These are phyloP conservation scores for Nigrospora oryzae DNA, from an alignment of 2,329 filamentous ascomycete species.

Conservation along the genomic window DNA sequence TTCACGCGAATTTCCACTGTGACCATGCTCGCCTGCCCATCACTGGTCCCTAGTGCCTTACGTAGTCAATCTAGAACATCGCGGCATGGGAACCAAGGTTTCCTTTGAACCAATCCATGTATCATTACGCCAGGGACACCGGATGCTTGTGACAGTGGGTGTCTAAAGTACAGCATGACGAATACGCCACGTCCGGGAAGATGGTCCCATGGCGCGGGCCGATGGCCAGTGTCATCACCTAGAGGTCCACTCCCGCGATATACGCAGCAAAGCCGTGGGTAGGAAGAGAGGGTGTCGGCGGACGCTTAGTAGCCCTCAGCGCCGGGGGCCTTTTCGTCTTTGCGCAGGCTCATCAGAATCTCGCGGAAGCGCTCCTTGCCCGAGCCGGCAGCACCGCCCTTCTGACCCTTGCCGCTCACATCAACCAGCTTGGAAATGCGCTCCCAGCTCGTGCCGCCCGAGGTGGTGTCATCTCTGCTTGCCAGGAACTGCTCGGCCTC, in stretches of 20 bases:
- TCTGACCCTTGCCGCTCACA: constrained; percentile 83
- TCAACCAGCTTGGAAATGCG: constrained; percentile 97
- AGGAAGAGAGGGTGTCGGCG: neutral
- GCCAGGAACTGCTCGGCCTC: constrained; percentile 91
- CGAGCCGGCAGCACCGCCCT: constrained; percentile 79
- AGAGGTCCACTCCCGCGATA: neutral
- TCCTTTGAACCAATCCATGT: neutral
- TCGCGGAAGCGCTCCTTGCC: constrained; percentile 97
- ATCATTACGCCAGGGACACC: neutral
- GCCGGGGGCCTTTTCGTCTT: constrained; percentile 80
- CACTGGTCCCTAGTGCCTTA: neutral
- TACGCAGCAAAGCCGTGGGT: no score
- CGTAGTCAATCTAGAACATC: neutral
- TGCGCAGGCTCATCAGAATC: constrained; percentile 75
- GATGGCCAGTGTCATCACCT: neutral
- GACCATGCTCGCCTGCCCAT: no score
- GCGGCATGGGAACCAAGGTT: neutral
- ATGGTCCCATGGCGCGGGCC: neutral
- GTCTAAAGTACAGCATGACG: constrained; percentile 2
- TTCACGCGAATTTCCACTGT: constrained; percentile 3
- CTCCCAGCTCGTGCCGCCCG: constrained; percentile 96
- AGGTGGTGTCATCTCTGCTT: constrained; percentile 83
- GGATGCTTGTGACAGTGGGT: neutral
- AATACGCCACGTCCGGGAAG: neutral
- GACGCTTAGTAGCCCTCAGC: constrained; percentile 48